Percentiles rank a stretch among this genome's conserved stretches.
These are phyloP conservation scores for Colletotrichum magnum DNA, from an alignment of 2,329 filamentous ascomycete species.

Conservation along the genomic window DNA sequence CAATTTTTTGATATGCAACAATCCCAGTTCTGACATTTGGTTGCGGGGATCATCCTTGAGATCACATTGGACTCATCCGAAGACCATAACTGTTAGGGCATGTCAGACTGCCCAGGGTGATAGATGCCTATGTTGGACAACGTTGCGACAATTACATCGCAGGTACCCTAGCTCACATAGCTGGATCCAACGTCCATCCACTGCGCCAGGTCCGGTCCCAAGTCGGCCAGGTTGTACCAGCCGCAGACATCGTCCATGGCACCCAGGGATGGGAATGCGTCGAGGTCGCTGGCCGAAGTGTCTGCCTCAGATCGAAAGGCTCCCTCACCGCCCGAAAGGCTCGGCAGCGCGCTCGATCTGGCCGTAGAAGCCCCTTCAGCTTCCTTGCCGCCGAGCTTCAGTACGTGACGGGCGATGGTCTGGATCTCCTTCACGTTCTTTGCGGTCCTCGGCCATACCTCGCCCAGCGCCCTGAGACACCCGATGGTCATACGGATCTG, in stretches of 20 bases:
- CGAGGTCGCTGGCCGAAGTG: neutral
- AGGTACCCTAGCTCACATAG: no score
- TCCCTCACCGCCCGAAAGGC: neutral
- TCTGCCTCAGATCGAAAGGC: neutral
- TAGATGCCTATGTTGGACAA: no score
- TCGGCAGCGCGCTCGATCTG: neutral
- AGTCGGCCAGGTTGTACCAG: conserved; percentile 13
- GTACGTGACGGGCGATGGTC: conserved; percentile 52
- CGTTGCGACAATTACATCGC: no score
- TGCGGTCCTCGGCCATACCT: conserved; percentile 54
- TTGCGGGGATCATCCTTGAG: no score
- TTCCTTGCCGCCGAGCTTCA: conserved; percentile 30
- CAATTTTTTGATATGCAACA: no score
- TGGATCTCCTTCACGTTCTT: conserved; percentile 57
- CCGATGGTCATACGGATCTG: conserved; percentile 59
- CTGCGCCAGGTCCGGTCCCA: conserved; percentile 11
- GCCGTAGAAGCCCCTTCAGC: no score
- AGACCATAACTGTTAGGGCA: no score
- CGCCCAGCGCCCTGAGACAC: conserved; percentile 53
- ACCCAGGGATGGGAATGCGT: neutral
- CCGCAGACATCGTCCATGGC: conserved; percentile 33
- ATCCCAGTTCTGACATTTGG: no score
- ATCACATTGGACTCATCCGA: no score
- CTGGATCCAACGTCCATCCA: neutral
- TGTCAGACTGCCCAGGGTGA: no score